Evolutionary conservation across 208 protist species (phyloP).

Genomic region (Acanthamoeba divionensis): DNA sequence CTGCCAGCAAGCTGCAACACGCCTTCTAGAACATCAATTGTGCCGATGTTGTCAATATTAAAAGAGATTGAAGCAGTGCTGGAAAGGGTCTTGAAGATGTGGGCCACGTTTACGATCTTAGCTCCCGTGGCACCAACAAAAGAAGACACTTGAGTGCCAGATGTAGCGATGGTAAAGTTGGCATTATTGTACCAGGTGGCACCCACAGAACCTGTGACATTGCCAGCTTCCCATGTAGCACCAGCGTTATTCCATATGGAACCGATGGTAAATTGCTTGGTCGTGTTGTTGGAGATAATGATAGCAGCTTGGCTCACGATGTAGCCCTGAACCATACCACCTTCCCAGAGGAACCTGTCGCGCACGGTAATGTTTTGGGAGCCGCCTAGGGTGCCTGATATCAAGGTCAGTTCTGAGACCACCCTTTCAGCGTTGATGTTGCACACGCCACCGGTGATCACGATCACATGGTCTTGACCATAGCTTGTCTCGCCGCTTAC

Average conservation of each 20-base stretch:
- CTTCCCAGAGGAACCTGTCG: neutral
- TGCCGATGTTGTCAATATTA: slow-evolving; percentile 18
- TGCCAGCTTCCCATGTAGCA: neutral
- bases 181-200: neutral
- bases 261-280: neutral
- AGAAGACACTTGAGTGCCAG: neutral
- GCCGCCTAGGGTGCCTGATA: neutral
- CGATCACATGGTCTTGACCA: neutral
- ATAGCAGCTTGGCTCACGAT: neutral
- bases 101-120: neutral
- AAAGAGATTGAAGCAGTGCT: neutral
- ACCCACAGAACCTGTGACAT: neutral
- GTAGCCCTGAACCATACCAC: neutral
- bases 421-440: neutral
- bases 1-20: neutral
- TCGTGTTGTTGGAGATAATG: neutral
- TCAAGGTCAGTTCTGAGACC: neutral
- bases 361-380: neutral
- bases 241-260: neutral
- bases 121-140: neutral
- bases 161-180: neutral
- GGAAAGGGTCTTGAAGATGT: neutral
- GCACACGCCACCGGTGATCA: neutral
- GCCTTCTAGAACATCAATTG: neutral
- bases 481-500: neutral